A percentile compares a stretch with the other conserved stretches of the same genome.
Evolutionary conservation across 2,329 filamentous ascomycete genomes (phyloP).

Genomic region (Botryosphaeria agaves): DNA sequence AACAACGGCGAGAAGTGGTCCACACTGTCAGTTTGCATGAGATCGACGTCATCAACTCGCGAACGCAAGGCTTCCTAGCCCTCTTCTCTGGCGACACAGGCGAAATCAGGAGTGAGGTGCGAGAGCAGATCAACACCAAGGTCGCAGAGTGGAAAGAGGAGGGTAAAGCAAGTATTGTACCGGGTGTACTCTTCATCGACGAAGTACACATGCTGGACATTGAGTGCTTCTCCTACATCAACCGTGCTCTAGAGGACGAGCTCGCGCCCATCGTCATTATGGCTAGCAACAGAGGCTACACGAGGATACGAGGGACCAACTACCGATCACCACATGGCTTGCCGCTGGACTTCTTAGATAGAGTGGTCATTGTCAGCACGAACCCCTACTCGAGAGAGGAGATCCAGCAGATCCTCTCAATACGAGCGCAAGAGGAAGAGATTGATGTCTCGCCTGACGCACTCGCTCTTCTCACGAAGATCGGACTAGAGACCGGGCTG

Average conservation of each 20-base stretch:
- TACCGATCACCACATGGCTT: constrained; percentile 88
- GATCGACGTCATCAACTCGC: constrained; percentile 97
- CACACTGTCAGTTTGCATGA: constrained; percentile 96
- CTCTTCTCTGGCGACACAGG: constrained; percentile 96
- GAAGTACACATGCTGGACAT: constrained; percentile 99
- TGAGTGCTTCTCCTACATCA: constrained; percentile 97
- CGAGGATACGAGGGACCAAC: constrained; percentile 81
- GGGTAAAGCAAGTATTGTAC: constrained; percentile 95
- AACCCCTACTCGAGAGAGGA: constrained; percentile 69
- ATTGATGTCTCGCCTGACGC: constrained; percentile 83
- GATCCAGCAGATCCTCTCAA: constrained; percentile 79
- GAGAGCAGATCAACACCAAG: constrained; percentile 98
- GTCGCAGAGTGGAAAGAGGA: constrained; percentile 99
- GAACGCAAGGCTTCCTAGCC: constrained; percentile 94
- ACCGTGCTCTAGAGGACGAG: constrained; percentile 87
- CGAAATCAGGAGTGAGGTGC: constrained; percentile 91
- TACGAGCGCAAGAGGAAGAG: constrained; percentile 90
- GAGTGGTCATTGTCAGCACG: constrained; percentile 91
- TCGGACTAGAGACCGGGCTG: constrained; percentile 79
- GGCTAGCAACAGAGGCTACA: constrained; percentile 89
- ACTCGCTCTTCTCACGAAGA: constrained; percentile 84
- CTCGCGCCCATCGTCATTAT: constrained; percentile 96
- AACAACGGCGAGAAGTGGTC: constrained; percentile 91
- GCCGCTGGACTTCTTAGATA: constrained; percentile 88
- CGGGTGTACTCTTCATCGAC: constrained; percentile 93